phyloP scores from a whole-genome alignment of 1,284 basidiomycete genomes.

The Cutaneotrichosporon daszewskae region DNA sequence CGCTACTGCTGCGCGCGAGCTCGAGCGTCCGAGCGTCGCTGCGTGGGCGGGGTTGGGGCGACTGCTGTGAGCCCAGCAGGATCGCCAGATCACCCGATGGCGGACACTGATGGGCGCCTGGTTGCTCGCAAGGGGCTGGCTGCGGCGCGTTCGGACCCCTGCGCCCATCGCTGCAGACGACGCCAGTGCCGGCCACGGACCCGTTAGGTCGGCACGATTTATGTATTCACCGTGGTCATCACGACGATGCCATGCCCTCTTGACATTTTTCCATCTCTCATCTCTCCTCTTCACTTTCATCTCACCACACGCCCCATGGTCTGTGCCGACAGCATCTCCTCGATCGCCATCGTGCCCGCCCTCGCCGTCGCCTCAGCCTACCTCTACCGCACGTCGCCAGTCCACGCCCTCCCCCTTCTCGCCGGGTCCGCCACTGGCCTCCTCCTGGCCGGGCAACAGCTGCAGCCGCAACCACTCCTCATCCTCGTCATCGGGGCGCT shows the following conservation, averaged over 20 bases:
- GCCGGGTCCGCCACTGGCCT: neutral
- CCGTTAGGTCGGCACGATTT: too few species aligned
- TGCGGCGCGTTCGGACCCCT: too few species aligned
- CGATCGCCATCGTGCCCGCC: neutral
- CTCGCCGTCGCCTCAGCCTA: neutral
- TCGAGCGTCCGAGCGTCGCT: slow-evolving; percentile 25
- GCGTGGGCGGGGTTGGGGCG: slow-evolving; percentile 37
- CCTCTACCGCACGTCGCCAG: neutral
- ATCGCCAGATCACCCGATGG: neutral
- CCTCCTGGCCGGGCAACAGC: too few species aligned
- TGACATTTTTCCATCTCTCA: neutral
- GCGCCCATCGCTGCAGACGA: too few species aligned
- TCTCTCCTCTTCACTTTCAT: neutral
- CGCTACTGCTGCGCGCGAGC: slow-evolving; percentile 18
- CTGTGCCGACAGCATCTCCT: neutral
- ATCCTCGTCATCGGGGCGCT: neutral
- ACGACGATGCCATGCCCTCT: neutral
- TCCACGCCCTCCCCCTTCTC: neutral
- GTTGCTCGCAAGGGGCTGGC: too few species aligned
- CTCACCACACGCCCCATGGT: neutral
- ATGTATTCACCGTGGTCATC: too few species aligned
- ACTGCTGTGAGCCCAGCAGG: slow-evolving; percentile 11
- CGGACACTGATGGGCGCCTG: too few species aligned
- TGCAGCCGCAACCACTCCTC: too few species aligned
- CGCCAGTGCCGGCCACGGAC: too few species aligned